Evolutionary conservation across 2,329 filamentous ascomycete species (phyloP).

Genomic region (Tolypocladium nubicola): DNA sequence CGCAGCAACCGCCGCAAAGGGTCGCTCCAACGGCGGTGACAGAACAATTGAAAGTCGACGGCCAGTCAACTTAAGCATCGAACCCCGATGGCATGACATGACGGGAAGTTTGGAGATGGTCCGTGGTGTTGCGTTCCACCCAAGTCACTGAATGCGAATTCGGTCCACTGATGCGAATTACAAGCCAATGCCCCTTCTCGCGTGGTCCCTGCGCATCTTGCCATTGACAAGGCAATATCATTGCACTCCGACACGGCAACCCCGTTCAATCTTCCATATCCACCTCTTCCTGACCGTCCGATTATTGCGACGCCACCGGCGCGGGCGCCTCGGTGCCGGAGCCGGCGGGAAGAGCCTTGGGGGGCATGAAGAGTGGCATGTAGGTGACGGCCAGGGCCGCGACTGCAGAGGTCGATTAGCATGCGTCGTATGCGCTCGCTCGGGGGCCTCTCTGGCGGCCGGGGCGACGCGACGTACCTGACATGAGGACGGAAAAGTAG

Average conservation of each 20-base stretch:
- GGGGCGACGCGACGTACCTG: slow-evolving; percentile 40
- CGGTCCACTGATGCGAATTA: background rate
- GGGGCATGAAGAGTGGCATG: slow-evolving; percentile 39
- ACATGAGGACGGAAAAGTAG: slow-evolving; percentile 68
- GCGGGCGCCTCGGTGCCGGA: slow-evolving; percentile 22
- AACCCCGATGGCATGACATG: background rate
- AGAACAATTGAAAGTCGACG: background rate
- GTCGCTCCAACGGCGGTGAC: background rate
- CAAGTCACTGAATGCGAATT: background rate
- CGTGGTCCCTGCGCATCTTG: background rate
- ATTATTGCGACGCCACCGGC: slow-evolving; percentile 4
- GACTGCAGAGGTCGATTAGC: slow-evolving; percentile 27
- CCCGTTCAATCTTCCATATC: background rate
- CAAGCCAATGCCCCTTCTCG: background rate
- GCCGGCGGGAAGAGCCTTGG: slow-evolving; percentile 13
- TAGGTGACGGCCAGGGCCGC: slow-evolving; percentile 48
- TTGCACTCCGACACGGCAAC: background rate
- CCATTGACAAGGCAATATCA: background rate
- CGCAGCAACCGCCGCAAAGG: background rate
- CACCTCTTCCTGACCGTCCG: background rate
- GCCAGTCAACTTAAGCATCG: background rate
- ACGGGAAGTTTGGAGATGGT: background rate
- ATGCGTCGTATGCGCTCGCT: background rate
- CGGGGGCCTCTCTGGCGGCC: background rate
- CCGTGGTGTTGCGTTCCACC: background rate